A percentile compares a stretch with the other conserved stretches of the same genome.
Conservation (phyloP, 2,329 filamentous ascomycete genomes). For the Pseudofabraea citricarpa region DNA sequence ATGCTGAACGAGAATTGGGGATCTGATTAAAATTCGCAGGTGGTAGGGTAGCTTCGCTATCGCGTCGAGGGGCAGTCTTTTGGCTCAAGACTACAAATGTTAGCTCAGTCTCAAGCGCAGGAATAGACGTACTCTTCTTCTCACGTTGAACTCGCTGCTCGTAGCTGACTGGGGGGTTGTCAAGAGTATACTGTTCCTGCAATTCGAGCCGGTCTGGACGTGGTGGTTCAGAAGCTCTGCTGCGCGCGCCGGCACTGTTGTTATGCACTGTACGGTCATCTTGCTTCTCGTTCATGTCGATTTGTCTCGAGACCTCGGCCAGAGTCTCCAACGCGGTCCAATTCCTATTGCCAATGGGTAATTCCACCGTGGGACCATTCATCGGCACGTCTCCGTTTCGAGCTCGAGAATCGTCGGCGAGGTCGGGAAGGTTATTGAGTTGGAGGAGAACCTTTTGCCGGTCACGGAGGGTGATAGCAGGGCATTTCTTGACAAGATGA, state of each 20-base stretch:
- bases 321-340: conserved; percentile 83
- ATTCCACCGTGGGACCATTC: conserved; percentile 31
- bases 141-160: conserved; percentile 34
- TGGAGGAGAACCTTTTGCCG: conserved; percentile 70
- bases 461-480: conserved; percentile 69
- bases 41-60: conserved; percentile 12
- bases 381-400: conserved; percentile 28
- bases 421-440: conserved; percentile 63
- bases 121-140: conserved; percentile 32
- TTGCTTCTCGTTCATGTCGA: conserved; percentile 61
- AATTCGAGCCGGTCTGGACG: conserved; percentile 39
- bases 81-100: conserved; percentile 12
- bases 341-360: conserved; percentile 48
- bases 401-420: conserved; percentile 31
- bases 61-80: conserved; percentile 12
- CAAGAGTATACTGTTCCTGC: conserved; percentile 54
- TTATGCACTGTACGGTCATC: conserved; percentile 45
- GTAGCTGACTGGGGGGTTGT: conserved; percentile 48
- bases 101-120: too few species aligned
- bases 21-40: conserved; percentile 11
- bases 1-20: conserved; percentile 18
- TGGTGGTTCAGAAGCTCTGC: conserved; percentile 15
- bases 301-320: conserved; percentile 80
- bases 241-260: conserved; percentile 30
- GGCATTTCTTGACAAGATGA: conserved; percentile 84